These are phyloP conservation scores for Rosa rugosa DNA, from an alignment of 306 rosid species.

Conservation along the genomic window DNA sequence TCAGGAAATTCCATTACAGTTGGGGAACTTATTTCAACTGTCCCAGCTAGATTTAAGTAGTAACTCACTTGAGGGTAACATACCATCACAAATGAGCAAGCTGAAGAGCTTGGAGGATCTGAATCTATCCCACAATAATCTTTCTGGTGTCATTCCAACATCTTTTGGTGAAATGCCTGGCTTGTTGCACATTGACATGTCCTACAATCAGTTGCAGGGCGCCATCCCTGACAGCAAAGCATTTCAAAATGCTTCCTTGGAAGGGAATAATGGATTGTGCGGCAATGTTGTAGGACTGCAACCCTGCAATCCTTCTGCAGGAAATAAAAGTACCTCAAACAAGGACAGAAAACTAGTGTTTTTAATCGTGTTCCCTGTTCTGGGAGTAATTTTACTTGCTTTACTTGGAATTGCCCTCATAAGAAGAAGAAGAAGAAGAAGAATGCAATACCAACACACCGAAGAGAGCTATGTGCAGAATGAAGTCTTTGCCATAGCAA, in stretches of 20 bases:
- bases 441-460: background rate
- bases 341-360: background rate
- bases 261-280: slow-evolving; percentile 15
- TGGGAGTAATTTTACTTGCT: background rate
- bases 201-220: slow-evolving; percentile 25
- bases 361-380: background rate
- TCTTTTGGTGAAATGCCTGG: slow-evolving; percentile 6
- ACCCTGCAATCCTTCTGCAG: slow-evolving; percentile 1
- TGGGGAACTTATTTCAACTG: slow-evolving; percentile 10
- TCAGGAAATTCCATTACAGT: slow-evolving; percentile 15
- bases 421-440: background rate
- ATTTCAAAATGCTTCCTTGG: slow-evolving; percentile 13
- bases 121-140: slow-evolving; percentile 16
- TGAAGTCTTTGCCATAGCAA: background rate
- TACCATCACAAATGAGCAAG: slow-evolving; percentile 10
- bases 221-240: slow-evolving; percentile 18
- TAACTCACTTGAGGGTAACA: slow-evolving; percentile 2
- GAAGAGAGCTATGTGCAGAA: background rate
- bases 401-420: background rate
- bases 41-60: slow-evolving; percentile 10
- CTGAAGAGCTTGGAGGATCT: slow-evolving; percentile 17
- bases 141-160: slow-evolving; percentile 14
- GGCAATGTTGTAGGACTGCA: slow-evolving; percentile 23
- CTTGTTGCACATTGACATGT: background rate
- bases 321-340: background rate